Base-by-base conservation (phyloP, 306 rosid species). In the Sphenostylis stenocarpa region DNA sequence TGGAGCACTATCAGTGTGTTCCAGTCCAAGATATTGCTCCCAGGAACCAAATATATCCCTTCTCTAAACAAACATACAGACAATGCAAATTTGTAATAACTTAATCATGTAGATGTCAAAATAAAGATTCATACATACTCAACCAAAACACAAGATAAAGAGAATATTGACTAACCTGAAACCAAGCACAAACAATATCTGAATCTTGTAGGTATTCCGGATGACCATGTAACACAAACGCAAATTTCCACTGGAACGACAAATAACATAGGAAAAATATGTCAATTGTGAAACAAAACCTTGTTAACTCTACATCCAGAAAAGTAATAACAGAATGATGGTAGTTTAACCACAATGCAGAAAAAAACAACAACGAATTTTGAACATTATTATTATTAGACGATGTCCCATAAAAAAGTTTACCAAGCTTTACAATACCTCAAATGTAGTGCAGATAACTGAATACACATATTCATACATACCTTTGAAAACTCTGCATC, bases 11-110 rank as follows among this genome's bases (percentile, higher is more conserved):
- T 86, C 96, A 44, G 87, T 67, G 66, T 89, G 96, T 76, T 93
- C 98, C 87, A 93, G 77, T 31, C 98, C 98, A 39, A 93, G 96
- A 85, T 91, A 93, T 82, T 93, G 98, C 85, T 93, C 98, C 98
- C 96, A 93, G 31, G 93, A 90, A 49, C 98, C 95, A 77, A 89
- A 91, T 62, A 86, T 75, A 78, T 93, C 93, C 78, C 90, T 89
- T 73, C 95, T 87, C 98, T 93, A 71, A 68, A 13, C 62, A 78
- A 12, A 39, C 5, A 79, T 45, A 71, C 28, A 26, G 28, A 26
- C 41, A 80, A 43, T 34, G 17, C 6, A 69, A 8, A 10, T 9
- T 47, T n/a, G 39, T 67, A 62, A n/a, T 9, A 60, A 60, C 66
- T 60, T 14, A 6, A 60, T n/a, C 12, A 24, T 14, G 6, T n/a